phyloP scores from a whole-genome alignment of 805 yeast species.

The Candida morakotiae region DNA sequence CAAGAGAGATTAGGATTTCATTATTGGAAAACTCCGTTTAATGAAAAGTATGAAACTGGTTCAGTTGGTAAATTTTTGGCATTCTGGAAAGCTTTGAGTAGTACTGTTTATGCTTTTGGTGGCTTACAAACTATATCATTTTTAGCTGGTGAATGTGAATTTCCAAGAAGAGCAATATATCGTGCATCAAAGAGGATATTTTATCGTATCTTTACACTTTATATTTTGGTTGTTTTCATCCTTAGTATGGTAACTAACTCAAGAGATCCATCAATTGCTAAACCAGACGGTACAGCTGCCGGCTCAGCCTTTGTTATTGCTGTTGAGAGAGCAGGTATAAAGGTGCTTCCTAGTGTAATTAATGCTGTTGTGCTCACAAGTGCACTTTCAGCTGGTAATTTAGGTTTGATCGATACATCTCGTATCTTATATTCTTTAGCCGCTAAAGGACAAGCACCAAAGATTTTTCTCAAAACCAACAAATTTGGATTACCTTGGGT shows the following conservation, averaged over 20 bases:
- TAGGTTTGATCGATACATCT: constrained; percentile 22
- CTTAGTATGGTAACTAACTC: constrained; percentile 37
- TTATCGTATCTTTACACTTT: constrained; percentile 41
- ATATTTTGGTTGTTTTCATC: constrained; percentile 40
- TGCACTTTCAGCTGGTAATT: constrained; percentile 36
- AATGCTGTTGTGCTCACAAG: constrained; percentile 30
- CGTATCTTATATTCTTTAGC: constrained; percentile 35
- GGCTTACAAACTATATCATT: constrained; percentile 40
- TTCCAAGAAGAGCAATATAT: constrained; percentile 39
- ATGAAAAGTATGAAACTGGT: constrained; percentile 34
- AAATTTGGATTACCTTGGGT: constrained; percentile 68
- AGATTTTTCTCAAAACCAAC: constrained; percentile 58
- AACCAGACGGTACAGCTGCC: constrained; percentile 35
- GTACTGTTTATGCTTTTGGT: constrained; percentile 33
- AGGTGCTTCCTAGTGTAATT: constrained; percentile 30
- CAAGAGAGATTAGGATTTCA: constrained; percentile 23
- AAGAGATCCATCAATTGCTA: constrained; percentile 21
- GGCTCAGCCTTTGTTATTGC: constrained; percentile 41
- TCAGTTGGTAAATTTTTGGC: constrained; percentile 38
- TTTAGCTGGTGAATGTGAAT: constrained; percentile 41
- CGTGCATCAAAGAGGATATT: constrained; percentile 43
- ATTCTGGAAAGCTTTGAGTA: constrained; percentile 32
- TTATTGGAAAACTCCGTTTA: constrained; percentile 42
- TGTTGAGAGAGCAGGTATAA: constrained; percentile 28
- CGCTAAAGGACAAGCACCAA: constrained; percentile 50